Conservation (phyloP, 2,329 filamentous ascomycete genomes). For the Nannizziopsis arthrosporioides region DNA sequence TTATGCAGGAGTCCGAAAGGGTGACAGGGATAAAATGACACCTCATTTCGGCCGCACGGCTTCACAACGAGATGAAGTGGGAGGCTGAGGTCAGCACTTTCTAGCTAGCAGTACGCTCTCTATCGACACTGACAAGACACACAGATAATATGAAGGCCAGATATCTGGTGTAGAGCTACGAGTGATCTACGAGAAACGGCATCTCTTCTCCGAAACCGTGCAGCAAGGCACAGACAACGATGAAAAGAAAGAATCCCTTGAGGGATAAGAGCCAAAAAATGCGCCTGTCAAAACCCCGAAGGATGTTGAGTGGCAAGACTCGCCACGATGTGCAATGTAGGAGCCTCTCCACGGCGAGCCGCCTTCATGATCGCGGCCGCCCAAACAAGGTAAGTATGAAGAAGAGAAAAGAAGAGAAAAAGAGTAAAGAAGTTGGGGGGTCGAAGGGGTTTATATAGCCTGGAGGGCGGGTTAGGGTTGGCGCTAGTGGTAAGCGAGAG, state of each 20-base stretch:
- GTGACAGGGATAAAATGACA: too few relatives aligned
- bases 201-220: conserved; percentile 31
- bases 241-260: conserved; percentile 30
- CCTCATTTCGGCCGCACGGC: too few relatives aligned
- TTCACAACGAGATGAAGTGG: too few relatives aligned
- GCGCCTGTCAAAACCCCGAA: conserved; percentile 40
- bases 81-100: not conserved
- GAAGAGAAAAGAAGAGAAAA: conserved; percentile 35
- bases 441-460: conserved; percentile 23
- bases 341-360: conserved; percentile 37
- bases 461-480: not conserved
- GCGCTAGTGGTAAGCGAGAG: conserved; percentile 27
- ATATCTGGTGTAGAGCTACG: too few relatives aligned
- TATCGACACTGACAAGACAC: too few relatives aligned
- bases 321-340: conserved; percentile 49
- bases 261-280: conserved; percentile 39
- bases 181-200: too few relatives aligned
- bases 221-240: conserved; percentile 27
- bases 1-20: too few relatives aligned
- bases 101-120: too few relatives aligned
- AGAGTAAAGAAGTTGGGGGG: conserved; percentile 20
- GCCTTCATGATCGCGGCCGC: conserved; percentile 38
- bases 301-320: conserved; percentile 39
- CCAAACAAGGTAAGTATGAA: conserved; percentile 44
- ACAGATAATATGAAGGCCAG: too few relatives aligned